These are phyloP conservation scores for Syzygium aromaticum DNA, from an alignment of 345 rosid genomes.

Conservation along the genomic window DNA sequence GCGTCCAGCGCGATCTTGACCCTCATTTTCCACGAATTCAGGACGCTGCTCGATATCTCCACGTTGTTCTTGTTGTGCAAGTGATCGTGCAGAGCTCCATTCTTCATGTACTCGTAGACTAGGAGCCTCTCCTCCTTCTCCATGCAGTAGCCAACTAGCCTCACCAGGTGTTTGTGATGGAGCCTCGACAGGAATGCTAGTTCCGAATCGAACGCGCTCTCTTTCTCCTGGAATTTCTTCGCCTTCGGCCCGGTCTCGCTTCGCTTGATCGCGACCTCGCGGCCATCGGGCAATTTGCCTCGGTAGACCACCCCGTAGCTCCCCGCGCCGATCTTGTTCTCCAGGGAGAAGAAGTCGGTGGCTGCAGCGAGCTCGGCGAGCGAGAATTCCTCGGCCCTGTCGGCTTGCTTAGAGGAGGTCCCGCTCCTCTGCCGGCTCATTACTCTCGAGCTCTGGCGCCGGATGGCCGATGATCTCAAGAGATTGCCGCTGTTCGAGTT, in stretches of 20 bases:
- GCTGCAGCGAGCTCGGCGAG: slow-evolving; percentile 67
- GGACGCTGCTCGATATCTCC: slow-evolving; percentile 39
- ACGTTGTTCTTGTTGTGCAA: slow-evolving; percentile 55
- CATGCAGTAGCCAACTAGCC: slow-evolving; percentile 16
- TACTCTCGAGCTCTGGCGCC: slow-evolving; percentile 61
- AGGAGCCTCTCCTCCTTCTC: slow-evolving; percentile 45
- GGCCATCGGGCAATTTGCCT: slow-evolving; percentile 57
- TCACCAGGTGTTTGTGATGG: slow-evolving; percentile 81
- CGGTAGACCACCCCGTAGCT: slow-evolving; percentile 80
- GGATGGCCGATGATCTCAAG: slow-evolving; percentile 53
- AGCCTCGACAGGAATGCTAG: slow-evolving; percentile 71
- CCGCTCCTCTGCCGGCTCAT: slow-evolving; percentile 94
- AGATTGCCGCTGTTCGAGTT: slow-evolving; percentile 42
- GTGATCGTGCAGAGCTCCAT: slow-evolving; percentile 81
- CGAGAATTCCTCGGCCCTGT: slow-evolving; percentile 67
- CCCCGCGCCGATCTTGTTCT: slow-evolving; percentile 81
- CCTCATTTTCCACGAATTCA: slow-evolving; percentile 85
- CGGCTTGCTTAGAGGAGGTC: slow-evolving; percentile 67
- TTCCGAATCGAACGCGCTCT: slow-evolving; percentile 80
- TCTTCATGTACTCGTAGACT: slow-evolving; percentile 89
- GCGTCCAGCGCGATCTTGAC: slow-evolving; percentile 79
- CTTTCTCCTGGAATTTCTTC: slow-evolving; percentile 81
- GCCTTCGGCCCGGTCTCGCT: slow-evolving; percentile 53
- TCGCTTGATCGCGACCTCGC: slow-evolving; percentile 84
- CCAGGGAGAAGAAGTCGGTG: slow-evolving; percentile 54